Evolutionary conservation across 768 basidiomycete species (phyloP), one percentile per base, ranked within the genome.

Genomic region (Cyclocybe cylindracea): DNA sequence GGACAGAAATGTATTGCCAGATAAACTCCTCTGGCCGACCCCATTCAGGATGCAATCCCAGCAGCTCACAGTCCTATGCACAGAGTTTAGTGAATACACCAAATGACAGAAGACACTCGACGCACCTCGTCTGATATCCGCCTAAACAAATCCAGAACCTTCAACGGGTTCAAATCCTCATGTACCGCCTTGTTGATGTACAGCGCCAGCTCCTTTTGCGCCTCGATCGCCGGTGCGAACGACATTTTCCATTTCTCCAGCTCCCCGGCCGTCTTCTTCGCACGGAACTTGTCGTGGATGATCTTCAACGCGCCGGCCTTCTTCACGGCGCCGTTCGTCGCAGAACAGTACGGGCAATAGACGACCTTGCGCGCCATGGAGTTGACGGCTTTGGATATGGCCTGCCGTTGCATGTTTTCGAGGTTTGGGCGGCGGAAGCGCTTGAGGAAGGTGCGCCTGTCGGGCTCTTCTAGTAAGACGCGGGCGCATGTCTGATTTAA

Each of bases 1-100:
- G 97, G 31, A 99, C 97, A 18, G 94, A 96, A 10, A 99, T 84
- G 68, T 98, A 99, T 69, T 98, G 96, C 96, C 97, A 99, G 46
- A 99, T 84, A 61, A 94, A 97, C 66, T 98, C 91, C 72, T 99
- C 97, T 8, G 97, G 97, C 47, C 97, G 75, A 42, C 96, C 95
- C 63, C 85, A 86, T 10, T 80, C 80, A 1, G 97, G 97, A 51
- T 91, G 85, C 51, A 98, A 70, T 2, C 97, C 96, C 9, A 99
- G 78, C 40, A 99, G 74, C 69, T 99, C 97, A 64, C 93, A 96
- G 61, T 99, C 97, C 91, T 96, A 43, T 31, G 36, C 1, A 32
- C 18, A 16, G 10, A 16, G 7, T 18, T 48, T 24, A 48, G 35
- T 35, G 40, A 18, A 16, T 10, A n/a, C 8, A 29, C 31, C 31